These are phyloP conservation scores for Trypanosoma lewisi DNA, from an alignment of 208 protist species.

Conservation along the genomic window DNA sequence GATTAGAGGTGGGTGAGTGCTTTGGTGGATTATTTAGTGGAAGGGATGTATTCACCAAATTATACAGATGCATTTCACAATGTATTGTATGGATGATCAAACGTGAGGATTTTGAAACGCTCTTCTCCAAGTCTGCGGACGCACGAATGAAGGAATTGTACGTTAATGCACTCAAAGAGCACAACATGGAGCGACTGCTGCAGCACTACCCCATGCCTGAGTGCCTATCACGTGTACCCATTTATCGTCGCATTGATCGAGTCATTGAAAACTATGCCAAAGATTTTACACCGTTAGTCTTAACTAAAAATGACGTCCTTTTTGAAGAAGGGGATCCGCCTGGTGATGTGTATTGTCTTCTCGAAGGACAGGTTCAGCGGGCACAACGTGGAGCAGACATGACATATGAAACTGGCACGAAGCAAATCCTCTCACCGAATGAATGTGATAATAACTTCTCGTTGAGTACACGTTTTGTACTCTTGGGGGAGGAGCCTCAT, in stretches of 20 bases:
- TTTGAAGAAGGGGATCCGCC: conserved; percentile 71
- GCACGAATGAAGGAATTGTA: conserved; percentile 54
- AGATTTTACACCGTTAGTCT: conserved; percentile 69
- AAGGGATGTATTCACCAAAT: conserved; percentile 45
- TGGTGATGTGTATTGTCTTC: conserved; percentile 77
- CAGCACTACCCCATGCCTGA: conserved; percentile 39
- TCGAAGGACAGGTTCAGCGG: conserved; percentile 73
- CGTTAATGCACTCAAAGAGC: conserved; percentile 37
- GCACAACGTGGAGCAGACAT: conserved; percentile 35
- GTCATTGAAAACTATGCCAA: conserved; percentile 42
- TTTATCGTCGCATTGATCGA: conserved; percentile 66
- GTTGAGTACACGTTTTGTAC: conserved; percentile 59
- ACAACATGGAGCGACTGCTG: conserved; percentile 47
- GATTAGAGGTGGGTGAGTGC: conserved; percentile 32
- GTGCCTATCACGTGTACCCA: conserved; percentile 59
- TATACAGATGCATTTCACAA: conserved; percentile 67
- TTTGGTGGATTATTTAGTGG: conserved; percentile 84
- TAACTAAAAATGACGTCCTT: conserved; percentile 60
- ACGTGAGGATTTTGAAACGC: conserved; percentile 56
- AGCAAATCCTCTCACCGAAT: conserved; percentile 58
- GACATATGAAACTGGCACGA: conserved; percentile 38
- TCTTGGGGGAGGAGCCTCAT: conserved; percentile 86
- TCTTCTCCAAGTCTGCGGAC: conserved; percentile 59
- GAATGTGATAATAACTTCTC: conserved; percentile 47
- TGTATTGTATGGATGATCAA: conserved; percentile 77